A percentile compares a stretch with the other conserved stretches of the same genome.
These are phyloP conservation scores for Talaromyces marneffei DNA, from an alignment of 2,329 filamentous ascomycete genomes.

Conservation along the genomic window DNA sequence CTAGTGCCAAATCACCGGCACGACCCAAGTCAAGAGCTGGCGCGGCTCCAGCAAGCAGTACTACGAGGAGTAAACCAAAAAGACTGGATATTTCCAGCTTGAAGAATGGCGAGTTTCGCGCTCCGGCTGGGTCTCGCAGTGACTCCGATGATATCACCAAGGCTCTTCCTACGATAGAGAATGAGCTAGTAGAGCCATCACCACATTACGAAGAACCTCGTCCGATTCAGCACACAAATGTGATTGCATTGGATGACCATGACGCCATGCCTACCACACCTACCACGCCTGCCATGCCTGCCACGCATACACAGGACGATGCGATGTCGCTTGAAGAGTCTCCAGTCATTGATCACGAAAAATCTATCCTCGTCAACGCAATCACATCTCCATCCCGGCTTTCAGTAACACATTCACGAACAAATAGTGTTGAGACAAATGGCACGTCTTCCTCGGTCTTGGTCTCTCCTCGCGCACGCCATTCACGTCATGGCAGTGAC, in stretches of 20 bases:
- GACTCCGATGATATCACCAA: conserved; percentile 20
- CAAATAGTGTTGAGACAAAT: conserved; percentile 13
- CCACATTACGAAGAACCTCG: not conserved
- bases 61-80: conserved; percentile 29
- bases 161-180: conserved; percentile 25
- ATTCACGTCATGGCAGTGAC: conserved; percentile 12
- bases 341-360: not conserved
- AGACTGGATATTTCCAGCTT: conserved; percentile 29
- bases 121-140: conserved; percentile 15
- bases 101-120: conserved; percentile 23
- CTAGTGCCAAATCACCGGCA: conserved; percentile 27
- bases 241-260: not conserved
- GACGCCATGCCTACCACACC: not conserved
- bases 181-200: conserved; percentile 26
- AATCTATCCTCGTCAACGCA: not conserved
- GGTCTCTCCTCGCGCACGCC: conserved; percentile 10
- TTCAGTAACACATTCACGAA: conserved; percentile 13
- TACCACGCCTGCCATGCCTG: not conserved
- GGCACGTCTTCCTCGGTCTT: conserved; percentile 12
- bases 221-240: not conserved
- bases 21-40: conserved; percentile 31
- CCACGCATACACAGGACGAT: not conserved
- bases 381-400: conserved; percentile 13
- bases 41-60: conserved; percentile 21
- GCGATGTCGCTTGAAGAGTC: not conserved